A percentile compares a stretch with the other conserved stretches of the same genome.
These are phyloP conservation scores for Croton setiger DNA, from an alignment of 441 rosid genomes.

Conservation along the genomic window DNA sequence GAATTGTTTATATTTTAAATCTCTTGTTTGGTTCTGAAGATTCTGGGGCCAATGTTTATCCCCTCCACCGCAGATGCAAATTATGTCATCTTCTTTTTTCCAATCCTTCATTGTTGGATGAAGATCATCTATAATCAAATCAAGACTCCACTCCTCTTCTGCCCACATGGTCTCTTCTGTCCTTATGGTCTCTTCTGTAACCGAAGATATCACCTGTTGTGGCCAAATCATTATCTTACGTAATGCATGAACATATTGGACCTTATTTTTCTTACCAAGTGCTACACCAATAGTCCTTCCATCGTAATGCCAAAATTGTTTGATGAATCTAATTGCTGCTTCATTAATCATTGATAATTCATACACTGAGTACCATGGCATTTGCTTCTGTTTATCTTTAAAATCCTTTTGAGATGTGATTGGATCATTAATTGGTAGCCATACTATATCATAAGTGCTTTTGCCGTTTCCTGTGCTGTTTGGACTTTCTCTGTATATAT, in stretches of 20 bases:
- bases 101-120: constrained; percentile 43
- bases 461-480: too few relatives aligned
- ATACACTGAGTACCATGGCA: constrained; percentile 66
- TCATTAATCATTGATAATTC: constrained; percentile 48
- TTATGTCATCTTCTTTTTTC: constrained; percentile 50
- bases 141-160: constrained; percentile 46
- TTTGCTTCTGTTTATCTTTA: constrained; percentile 31
- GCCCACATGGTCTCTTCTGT: constrained; percentile 57
- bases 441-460: constrained; percentile 52
- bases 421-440: constrained; percentile 64
- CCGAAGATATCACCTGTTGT: constrained; percentile 37
- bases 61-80: constrained; percentile 78
- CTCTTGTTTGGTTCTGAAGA: constrained; percentile 33
- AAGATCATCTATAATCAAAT: constrained; percentile 47
- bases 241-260: constrained; percentile 57
- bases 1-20: too few relatives aligned
- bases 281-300: constrained; percentile 65
- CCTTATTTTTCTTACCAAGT: constrained; percentile 59
- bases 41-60: constrained; percentile 64
- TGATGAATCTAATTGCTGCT: constrained; percentile 47
- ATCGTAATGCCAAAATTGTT: constrained; percentile 55
- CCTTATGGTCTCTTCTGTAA: constrained; percentile 48
- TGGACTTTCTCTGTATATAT: constrained; percentile 43
- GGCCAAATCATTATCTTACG: constrained; percentile 80
- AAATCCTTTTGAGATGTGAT: constrained; percentile 28